These are phyloP conservation scores for Quercus engelmannii DNA, from an alignment of 306 rosid genomes.

Conservation along the genomic window DNA sequence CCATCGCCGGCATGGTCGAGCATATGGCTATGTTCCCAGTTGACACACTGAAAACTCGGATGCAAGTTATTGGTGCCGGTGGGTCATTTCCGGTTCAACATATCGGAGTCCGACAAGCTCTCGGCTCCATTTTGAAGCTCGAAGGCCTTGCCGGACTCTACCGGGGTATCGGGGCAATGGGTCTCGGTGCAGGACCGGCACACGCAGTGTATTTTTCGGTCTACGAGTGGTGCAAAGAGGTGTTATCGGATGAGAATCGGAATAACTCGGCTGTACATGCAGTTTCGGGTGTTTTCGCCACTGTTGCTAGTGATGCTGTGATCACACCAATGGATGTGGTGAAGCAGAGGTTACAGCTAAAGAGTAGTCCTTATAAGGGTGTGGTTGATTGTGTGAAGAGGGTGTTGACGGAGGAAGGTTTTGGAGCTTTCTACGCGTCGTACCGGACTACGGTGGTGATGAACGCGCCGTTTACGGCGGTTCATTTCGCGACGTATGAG, in stretches of 20 bases:
- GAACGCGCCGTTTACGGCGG: slow-evolving; percentile 85
- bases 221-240: slow-evolving; percentile 59
- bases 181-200: slow-evolving; percentile 91
- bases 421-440: slow-evolving; percentile 65
- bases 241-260: slow-evolving; percentile 48
- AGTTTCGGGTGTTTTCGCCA: slow-evolving; percentile 66
- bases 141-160: slow-evolving; percentile 73
- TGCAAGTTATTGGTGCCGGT: slow-evolving; percentile 58
- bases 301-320: slow-evolving; percentile 72
- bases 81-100: slow-evolving; percentile 68
- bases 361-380: slow-evolving; percentile 66
- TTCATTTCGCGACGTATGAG: slow-evolving; percentile 66
- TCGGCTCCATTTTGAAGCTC: slow-evolving; percentile 50
- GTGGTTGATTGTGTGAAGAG: slow-evolving; percentile 66
- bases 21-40: slow-evolving; percentile 95
- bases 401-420: slow-evolving; percentile 71
- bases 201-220: slow-evolving; percentile 82
- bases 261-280: slow-evolving; percentile 60
- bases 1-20: slow-evolving; percentile 70
- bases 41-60: slow-evolving; percentile 84
- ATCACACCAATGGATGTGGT: slow-evolving; percentile 98
- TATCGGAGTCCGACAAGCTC: slow-evolving; percentile 59
- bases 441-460: slow-evolving; percentile 77
- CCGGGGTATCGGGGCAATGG: slow-evolving; percentile 89
- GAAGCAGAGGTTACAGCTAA: slow-evolving; percentile 81